Base-by-base conservation (phyloP, 2,329 filamentous ascomycete species). In the Aspergillus sp. region DNA sequence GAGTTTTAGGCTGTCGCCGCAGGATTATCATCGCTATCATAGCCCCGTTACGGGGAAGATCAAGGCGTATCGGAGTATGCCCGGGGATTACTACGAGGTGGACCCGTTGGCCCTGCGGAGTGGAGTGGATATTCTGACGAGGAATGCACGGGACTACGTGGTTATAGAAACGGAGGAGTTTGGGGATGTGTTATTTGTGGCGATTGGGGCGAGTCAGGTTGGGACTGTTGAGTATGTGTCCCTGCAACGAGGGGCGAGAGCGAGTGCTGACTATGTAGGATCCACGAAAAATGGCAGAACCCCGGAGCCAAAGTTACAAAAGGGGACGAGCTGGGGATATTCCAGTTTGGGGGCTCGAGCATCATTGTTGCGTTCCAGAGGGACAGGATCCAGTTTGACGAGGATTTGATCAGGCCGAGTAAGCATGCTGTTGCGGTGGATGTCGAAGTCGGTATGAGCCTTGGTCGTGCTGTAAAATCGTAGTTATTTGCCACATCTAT, bases 11-110 rank as follows among this genome's bases (percentile, higher is more conserved):
- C 64, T 80, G 2, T 74, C 70, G 24, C 76, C 76, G 11, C 77
- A 79, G 66, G 77, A 80, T 62, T 80, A 80, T 58, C 77, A 80
- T 61, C 71, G 78, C 4, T 80, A 75, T 59, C 77, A 80, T 65
- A 73, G 71, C 3, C 78, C 78, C 3, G 75, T 80, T 3, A 66
- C 66, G 0, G 77, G 78, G 2, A 73, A 52, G 3, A 66, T 80
- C 2, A 73, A 69, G 58, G 64, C 66, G 58, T 75, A 73, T 52
- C 70, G 70, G 48, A 70, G 71, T 9, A 73, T 80, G 15, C 73
- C 75, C 0, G 77, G 78, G 0, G 72, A 76, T 46, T 79, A 79
- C 58, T 79, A 79, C 53, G 70, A 77, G 41, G 76, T 79, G 24
- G 75, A 79, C 60, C 74, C 77, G 7, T 27, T 70, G 15, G 66